These are phyloP conservation scores for Lentinula sp. DNA, from an alignment of 768 basidiomycete species.

Conservation along the genomic window DNA sequence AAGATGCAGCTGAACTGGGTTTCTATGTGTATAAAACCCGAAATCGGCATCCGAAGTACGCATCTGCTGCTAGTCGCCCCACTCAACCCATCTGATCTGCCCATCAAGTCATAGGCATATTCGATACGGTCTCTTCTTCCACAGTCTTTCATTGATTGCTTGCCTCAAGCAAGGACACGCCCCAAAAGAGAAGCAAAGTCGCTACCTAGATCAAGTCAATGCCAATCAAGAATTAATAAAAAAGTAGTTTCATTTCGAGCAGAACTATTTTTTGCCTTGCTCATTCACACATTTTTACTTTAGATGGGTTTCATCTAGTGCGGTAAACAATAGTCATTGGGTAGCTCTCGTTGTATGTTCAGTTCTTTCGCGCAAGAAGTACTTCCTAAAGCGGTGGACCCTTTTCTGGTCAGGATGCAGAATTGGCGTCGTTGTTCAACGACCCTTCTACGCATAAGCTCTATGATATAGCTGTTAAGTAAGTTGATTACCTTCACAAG, in stretches of 20 bases:
- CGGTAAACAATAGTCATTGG: constrained; percentile 66
- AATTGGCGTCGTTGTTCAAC: constrained; percentile 53
- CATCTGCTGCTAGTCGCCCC: neutral
- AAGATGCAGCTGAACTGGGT: constrained; percentile 57
- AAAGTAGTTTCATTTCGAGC: constrained; percentile 27
- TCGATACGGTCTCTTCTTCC: constrained; percentile 65
- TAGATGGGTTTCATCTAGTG: constrained; percentile 67
- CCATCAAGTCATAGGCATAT: constrained; percentile 56
- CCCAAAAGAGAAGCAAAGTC: constrained; percentile 23
- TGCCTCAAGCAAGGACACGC: constrained; percentile 44
- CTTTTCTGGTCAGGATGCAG: constrained; percentile 50
- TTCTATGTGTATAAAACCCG: constrained; percentile 57
- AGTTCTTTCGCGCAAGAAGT: neutral
- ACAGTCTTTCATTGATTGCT: constrained; percentile 59
- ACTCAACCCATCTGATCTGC: neutral
- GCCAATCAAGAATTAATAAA: constrained; percentile 57
- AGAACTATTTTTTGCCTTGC: neutral
- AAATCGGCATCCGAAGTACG: constrained; percentile 59
- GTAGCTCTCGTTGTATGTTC: constrained; percentile 54
- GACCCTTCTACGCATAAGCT: constrained; percentile 55
- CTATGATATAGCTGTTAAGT: constrained; percentile 68
- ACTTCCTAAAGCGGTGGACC: neutral
- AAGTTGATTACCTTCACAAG: constrained; percentile 10
- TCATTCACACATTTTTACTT: neutral
- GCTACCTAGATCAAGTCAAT: constrained; percentile 51